These are phyloP conservation scores for Dioscorea zingiberensis DNA, from an alignment of 106 monocot genomes.

Conservation along the genomic window DNA sequence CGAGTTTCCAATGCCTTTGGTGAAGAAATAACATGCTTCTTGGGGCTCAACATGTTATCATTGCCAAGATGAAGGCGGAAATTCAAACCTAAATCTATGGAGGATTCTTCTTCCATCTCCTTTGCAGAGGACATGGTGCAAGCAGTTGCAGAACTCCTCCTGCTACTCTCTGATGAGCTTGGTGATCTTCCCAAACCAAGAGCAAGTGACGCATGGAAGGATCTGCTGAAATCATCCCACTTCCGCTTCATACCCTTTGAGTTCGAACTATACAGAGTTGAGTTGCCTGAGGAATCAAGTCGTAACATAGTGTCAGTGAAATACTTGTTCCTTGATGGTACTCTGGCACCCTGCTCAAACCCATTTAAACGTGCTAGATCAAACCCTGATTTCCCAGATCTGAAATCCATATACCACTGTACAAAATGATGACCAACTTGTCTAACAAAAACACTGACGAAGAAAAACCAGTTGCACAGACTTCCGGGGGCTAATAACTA, in stretches of 20 bases:
- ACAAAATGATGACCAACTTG: not conserved
- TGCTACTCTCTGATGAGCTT: slow-evolving; percentile 41
- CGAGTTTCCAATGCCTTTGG: not conserved
- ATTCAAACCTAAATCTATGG: slow-evolving; percentile 32
- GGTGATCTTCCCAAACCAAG: slow-evolving; percentile 32
- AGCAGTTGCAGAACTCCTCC: slow-evolving; percentile 23
- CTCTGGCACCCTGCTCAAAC: not conserved
- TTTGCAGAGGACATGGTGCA: slow-evolving; percentile 41
- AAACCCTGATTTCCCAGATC: slow-evolving; percentile 7
- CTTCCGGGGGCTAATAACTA: slow-evolving; percentile 4
- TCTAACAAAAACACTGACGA: slow-evolving; percentile 6
- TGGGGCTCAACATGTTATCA: slow-evolving; percentile 10
- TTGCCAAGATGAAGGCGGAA: slow-evolving; percentile 39
- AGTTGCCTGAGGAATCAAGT: slow-evolving; percentile 24
- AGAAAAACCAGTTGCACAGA: slow-evolving; percentile 22
- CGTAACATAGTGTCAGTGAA: slow-evolving; percentile 15
- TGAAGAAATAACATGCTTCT: slow-evolving; percentile 4
- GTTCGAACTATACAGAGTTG: slow-evolving; percentile 1
- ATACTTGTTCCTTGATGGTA: slow-evolving; percentile 16
- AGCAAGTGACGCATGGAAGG: slow-evolving; percentile 16
- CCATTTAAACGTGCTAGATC: not conserved
- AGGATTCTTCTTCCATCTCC: slow-evolving; percentile 30
- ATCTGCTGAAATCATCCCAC: slow-evolving; percentile 17
- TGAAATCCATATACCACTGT: slow-evolving; percentile 19
- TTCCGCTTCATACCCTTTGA: slow-evolving; percentile 35